Evolutionary conservation across 192 early-diverging fungal genomes (phyloP).

Genomic region (Entomortierella chlamydospora): DNA sequence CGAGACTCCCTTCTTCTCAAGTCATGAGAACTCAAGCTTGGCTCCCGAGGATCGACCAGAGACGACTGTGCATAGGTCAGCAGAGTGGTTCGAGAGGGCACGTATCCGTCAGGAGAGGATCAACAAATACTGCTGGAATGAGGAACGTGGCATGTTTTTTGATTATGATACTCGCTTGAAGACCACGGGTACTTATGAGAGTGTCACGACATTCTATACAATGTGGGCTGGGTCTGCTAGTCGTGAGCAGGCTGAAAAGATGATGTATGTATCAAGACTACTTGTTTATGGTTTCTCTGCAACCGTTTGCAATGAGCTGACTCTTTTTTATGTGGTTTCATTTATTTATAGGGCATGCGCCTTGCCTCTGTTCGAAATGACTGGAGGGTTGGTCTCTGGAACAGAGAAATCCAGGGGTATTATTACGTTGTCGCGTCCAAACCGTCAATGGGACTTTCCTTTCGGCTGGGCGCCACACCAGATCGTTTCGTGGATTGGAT

Average conservation of each 20-base stretch:
- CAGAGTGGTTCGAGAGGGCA: constrained; percentile 75
- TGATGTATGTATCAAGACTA: constrained; percentile 61
- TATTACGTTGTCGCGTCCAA: constrained; percentile 87
- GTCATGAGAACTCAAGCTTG: constrained; percentile 13
- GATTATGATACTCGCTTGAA: constrained; percentile 87
- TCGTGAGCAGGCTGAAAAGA: constrained; percentile 77
- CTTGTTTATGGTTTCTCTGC: constrained; percentile 4
- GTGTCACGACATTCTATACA: constrained; percentile 89
- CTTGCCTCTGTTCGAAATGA: constrained; percentile 86
- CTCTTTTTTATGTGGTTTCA: too few relatives aligned
- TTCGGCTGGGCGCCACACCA: constrained; percentile 99
- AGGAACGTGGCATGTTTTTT: constrained; percentile 81
- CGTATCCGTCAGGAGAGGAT: constrained; percentile 70
- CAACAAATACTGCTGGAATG: constrained; percentile 89
- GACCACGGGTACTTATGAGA: constrained; percentile 83
- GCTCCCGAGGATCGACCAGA: constrained; percentile 16
- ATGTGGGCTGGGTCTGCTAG: constrained; percentile 92
- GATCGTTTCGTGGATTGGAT: constrained; percentile 94
- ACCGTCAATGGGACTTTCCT: constrained; percentile 96
- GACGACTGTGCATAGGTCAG: constrained; percentile 60
- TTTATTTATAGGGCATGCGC: too few relatives aligned
- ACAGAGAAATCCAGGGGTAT: constrained; percentile 90
- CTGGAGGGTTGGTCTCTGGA: constrained; percentile 92
- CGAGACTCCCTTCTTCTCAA: constrained; percentile 41
- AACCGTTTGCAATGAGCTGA: too few relatives aligned